phyloP scores from a whole-genome alignment of 1,139 yeast genomes.

The Geotrichum citri-aurantii region DNA sequence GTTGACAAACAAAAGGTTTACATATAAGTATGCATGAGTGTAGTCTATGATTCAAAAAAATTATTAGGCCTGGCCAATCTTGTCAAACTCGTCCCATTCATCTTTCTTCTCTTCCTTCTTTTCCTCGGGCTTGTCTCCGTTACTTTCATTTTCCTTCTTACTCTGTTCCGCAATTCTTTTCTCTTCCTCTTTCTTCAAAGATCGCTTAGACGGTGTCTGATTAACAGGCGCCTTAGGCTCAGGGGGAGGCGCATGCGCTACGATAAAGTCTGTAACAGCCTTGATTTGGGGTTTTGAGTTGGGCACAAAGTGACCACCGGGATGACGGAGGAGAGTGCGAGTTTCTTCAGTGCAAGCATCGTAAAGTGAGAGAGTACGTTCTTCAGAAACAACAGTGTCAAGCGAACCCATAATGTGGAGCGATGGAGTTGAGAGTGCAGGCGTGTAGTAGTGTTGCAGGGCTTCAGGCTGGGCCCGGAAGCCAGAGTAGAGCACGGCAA shows the following conservation, averaged over 20 bases:
- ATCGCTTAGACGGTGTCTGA: neutral
- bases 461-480: conserved; percentile 55
- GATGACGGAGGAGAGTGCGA: conserved; percentile 54
- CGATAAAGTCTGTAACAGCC: conserved; percentile 40
- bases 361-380: conserved; percentile 53
- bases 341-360: conserved; percentile 47
- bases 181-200: conserved; percentile 9
- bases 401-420: conserved; percentile 80
- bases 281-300: conserved; percentile 56
- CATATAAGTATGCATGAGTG: neutral
- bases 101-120: conserved; percentile 25
- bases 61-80: conserved; percentile 32
- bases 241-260: neutral
- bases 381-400: conserved; percentile 84
- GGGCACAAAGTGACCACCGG: conserved; percentile 87
- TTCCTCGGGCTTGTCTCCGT: neutral
- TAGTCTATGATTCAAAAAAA: neutral
- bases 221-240: neutral
- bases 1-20: too few relatives aligned
- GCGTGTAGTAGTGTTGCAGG: conserved; percentile 45
- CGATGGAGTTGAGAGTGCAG: conserved; percentile 48
- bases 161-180: neutral
- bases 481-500: conserved; percentile 72
- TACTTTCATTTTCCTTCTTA: neutral
- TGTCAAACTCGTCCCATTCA: conserved; percentile 42